Evolutionary conservation across 441 rosid genomes (phyloP).

Genomic region (Biscutella auriculata): DNA sequence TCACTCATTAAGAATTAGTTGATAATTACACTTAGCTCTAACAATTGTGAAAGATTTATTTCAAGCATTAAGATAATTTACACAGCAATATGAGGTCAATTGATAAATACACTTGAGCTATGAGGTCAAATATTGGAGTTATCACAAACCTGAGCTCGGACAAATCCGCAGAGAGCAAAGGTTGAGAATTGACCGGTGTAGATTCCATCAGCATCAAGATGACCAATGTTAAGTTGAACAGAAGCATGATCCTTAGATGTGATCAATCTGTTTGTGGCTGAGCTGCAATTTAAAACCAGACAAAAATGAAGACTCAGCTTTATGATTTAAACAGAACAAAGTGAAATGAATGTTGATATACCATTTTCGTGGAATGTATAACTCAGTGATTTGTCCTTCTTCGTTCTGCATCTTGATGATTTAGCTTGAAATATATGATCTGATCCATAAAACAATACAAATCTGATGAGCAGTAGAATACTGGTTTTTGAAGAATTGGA

Average conservation of each 20-base stretch:
- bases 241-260: conserved; percentile 91
- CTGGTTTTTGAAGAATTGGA: background rate
- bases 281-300: conserved; percentile 29
- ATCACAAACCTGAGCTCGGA: conserved; percentile 62
- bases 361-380: conserved; percentile 92
- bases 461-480: background rate
- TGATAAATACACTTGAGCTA: too few species aligned
- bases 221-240: conserved; percentile 81
- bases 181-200: conserved; percentile 67
- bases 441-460: background rate
- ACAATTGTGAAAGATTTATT: too few species aligned
- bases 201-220: conserved; percentile 61
- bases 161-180: conserved; percentile 72
- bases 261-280: conserved; percentile 84
- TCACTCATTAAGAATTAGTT: too few species aligned
- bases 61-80: too few species aligned
- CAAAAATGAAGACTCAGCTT: background rate
- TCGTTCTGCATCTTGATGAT: conserved; percentile 71
- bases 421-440: background rate
- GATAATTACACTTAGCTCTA: too few species aligned
- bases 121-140: background rate
- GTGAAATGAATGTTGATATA: background rate
- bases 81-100: too few species aligned
- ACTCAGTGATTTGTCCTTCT: conserved; percentile 68
- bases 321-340: background rate